Evolutionary conservation across 495 filamentous ascomycete species (phyloP).

Genomic region (Xylaria curta): DNA sequence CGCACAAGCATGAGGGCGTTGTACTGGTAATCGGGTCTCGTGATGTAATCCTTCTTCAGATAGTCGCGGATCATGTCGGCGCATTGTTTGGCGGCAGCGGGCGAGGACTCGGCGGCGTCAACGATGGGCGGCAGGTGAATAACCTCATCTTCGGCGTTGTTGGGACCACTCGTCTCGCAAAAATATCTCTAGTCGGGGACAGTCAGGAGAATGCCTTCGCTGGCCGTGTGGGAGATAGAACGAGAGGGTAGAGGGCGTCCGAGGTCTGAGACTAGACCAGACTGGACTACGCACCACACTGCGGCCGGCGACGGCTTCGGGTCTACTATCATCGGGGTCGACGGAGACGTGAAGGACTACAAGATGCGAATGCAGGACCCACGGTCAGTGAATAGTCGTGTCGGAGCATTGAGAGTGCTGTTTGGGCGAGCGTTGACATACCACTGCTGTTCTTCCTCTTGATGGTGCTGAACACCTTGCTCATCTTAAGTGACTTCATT

Average conservation of each 20-base stretch:
- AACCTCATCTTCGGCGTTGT: constrained; percentile 80
- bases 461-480: constrained; percentile 61
- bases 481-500: constrained; percentile 62
- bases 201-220: constrained; percentile 25
- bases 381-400: constrained; percentile 15
- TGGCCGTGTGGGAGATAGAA: background rate
- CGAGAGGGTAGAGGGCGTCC: background rate
- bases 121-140: constrained; percentile 94
- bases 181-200: constrained; percentile 59
- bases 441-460: constrained; percentile 50
- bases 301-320: constrained; percentile 63
- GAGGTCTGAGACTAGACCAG: constrained; percentile 24
- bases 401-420: background rate
- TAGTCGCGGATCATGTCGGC: constrained; percentile 81
- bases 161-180: constrained; percentile 76
- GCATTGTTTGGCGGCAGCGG: constrained; percentile 78
- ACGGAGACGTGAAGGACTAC: constrained; percentile 33
- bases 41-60: constrained; percentile 68
- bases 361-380: background rate
- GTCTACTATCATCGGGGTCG: constrained; percentile 52
- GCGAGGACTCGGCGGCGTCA: constrained; percentile 91
- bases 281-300: constrained; percentile 51
- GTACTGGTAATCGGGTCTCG: constrained; percentile 78
- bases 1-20: constrained; percentile 96
- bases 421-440: constrained; percentile 35